Conservation (phyloP, 805 yeast species). For the Zygoascus ofunaensis region DNA sequence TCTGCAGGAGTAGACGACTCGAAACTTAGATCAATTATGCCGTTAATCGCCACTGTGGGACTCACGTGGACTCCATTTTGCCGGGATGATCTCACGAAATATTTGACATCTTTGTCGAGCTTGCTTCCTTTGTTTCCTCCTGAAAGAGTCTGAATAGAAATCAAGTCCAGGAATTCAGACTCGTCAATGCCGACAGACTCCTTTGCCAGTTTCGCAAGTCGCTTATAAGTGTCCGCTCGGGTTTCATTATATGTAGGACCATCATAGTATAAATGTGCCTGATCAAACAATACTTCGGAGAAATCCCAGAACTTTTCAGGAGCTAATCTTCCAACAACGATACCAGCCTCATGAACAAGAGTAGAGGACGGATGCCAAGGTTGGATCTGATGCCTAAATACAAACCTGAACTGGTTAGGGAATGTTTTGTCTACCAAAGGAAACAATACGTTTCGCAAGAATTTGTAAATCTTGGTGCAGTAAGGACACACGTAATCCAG, state of each 20-base stretch:
- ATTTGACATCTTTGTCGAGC: conserved; percentile 56
- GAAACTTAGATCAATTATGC: conserved; percentile 47
- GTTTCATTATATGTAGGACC: conserved; percentile 44
- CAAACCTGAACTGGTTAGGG: conserved; percentile 47
- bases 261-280: conserved; percentile 52
- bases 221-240: conserved; percentile 46
- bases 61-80: conserved; percentile 78
- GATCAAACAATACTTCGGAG: conserved; percentile 46
- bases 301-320: conserved; percentile 51
- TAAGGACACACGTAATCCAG: conserved; percentile 73
- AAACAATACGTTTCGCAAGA: conserved; percentile 42
- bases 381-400: conserved; percentile 68
- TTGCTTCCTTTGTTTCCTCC: conserved; percentile 52
- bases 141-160: conserved; percentile 29
- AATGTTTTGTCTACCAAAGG: conserved; percentile 41
- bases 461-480: conserved; percentile 53
- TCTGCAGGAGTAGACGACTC: conserved; percentile 53
- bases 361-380: conserved; percentile 84
- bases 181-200: conserved; percentile 33
- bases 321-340: conserved; percentile 51
- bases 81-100: conserved; percentile 62
- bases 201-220: conserved; percentile 43
- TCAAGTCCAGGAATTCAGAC: conserved; percentile 28
- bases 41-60: conserved; percentile 68
- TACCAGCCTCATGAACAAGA: conserved; percentile 57